Evolutionary conservation across 1,284 basidiomycete species (phyloP).

Genomic region (Ceraceosorus guamensis): DNA sequence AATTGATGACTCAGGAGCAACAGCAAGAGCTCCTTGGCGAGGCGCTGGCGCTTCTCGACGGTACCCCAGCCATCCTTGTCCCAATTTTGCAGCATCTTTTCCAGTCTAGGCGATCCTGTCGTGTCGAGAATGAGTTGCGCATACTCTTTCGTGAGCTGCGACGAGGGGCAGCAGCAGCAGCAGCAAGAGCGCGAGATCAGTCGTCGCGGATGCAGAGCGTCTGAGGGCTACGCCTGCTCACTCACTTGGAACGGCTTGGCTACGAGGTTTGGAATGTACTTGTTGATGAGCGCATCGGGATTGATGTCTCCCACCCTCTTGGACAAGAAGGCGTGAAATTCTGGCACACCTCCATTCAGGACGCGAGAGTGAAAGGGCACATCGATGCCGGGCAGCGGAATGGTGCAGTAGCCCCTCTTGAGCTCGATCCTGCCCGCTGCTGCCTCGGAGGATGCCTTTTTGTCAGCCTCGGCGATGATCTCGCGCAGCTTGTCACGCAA

Average conservation of each 20-base stretch:
- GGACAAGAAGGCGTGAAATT: constrained; percentile 86
- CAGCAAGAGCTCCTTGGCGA: constrained; percentile 90
- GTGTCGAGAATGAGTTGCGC: constrained; percentile 67
- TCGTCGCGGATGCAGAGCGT: no score
- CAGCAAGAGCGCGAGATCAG: no score
- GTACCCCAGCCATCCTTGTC: constrained; percentile 82
- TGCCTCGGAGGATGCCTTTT: constrained; percentile 65
- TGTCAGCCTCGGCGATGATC: constrained; percentile 77
- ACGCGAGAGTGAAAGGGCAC: constrained; percentile 99
- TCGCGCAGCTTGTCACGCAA: constrained; percentile 85
- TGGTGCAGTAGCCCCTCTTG: constrained; percentile 76
- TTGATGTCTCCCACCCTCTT: constrained; percentile 73
- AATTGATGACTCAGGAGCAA: constrained; percentile 96
- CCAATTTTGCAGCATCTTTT: constrained; percentile 87
- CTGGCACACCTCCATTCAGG: constrained; percentile 89
- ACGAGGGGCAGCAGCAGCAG: no score
- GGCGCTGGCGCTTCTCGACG: constrained; percentile 73
- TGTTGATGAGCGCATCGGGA: constrained; percentile 65
- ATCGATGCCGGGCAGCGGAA: constrained; percentile 73
- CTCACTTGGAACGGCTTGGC: constrained; percentile 75
- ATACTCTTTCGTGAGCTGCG: constrained; percentile 70
- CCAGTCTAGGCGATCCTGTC: constrained; percentile 71
- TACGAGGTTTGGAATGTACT: constrained; percentile 92
- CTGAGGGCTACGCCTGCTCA: not conserved
- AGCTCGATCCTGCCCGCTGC: constrained; percentile 86